A percentile compares a stretch with the other conserved stretches of the same genome.
phyloP scores from a whole-genome alignment of 2,329 filamentous ascomycete species.

The Phaeosphaeriaceae sp. region DNA sequence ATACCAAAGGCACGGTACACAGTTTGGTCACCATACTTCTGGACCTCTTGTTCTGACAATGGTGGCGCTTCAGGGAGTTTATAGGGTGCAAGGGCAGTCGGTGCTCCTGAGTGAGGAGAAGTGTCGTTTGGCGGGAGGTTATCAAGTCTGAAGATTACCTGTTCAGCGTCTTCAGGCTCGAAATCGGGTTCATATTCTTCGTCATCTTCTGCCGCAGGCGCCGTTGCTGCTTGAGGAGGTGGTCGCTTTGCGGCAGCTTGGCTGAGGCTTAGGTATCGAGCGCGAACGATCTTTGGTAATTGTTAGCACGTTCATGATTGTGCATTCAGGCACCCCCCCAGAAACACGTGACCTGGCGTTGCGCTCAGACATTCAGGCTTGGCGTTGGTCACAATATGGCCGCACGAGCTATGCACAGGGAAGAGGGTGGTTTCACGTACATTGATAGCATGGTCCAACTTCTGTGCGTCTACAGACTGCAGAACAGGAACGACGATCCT shows the following conservation, averaged over 20 bases:
- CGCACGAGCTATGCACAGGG: neutral
- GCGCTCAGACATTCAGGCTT: neutral
- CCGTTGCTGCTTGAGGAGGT: constrained; percentile 53
- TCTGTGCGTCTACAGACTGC: constrained; percentile 70
- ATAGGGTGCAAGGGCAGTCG: constrained; percentile 69
- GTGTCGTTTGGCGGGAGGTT: constrained; percentile 67
- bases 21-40: constrained; percentile 76
- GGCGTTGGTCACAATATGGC: neutral
- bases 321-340: neutral
- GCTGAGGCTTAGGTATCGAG: constrained; percentile 51
- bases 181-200: constrained; percentile 94
- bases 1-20: constrained; percentile 80
- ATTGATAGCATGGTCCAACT: constrained; percentile 76
- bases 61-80: constrained; percentile 78
- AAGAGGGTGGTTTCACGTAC: constrained; percentile 54
- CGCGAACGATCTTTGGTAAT: constrained; percentile 47
- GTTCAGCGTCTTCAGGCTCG: constrained; percentile 77
- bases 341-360: neutral
- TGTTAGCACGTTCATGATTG: constrained; percentile 21
- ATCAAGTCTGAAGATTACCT: constrained; percentile 79
- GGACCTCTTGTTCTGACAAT: constrained; percentile 73
- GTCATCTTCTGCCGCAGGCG: constrained; percentile 70
- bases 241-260: constrained; percentile 47
- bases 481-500: constrained; percentile 84
- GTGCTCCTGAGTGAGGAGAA: constrained; percentile 48